Conservation (phyloP, 208 protist genomes). For the Acanthamoeba triangularis region DNA sequence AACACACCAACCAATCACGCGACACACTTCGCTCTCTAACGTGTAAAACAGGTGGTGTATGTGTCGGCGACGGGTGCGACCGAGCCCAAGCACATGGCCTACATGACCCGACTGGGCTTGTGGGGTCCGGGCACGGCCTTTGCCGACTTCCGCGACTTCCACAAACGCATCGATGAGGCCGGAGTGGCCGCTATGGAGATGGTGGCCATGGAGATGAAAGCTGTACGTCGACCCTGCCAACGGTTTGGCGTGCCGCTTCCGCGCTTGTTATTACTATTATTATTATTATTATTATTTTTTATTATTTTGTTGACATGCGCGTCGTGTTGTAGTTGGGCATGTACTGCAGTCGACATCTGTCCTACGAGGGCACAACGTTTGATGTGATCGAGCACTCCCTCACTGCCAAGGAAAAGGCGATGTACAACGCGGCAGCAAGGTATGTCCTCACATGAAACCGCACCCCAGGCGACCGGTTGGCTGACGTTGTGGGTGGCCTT, state of each 20-base stretch:
- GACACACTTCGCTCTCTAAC: not conserved
- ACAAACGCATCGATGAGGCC: not conserved
- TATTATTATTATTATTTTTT: too few relatives aligned
- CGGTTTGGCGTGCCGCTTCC: not conserved
- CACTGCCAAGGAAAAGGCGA: not conserved
- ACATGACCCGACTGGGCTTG: conserved; percentile 75
- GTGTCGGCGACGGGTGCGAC: conserved; percentile 56
- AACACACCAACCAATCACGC: too few relatives aligned
- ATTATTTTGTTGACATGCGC: not conserved
- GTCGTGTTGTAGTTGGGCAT: not conserved
- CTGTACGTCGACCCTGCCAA: not conserved
- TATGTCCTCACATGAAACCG: not conserved
- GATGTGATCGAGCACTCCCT: conserved; percentile 23
- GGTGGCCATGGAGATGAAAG: conserved; percentile 78
- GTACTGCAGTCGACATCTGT: conserved; percentile 63
- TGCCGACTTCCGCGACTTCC: conserved; percentile 24
- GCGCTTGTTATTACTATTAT: too few relatives aligned
- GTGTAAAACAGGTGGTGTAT: not conserved
- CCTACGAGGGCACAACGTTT: conserved; percentile 64
- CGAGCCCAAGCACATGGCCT: conserved; percentile 69
- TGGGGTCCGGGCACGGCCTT: conserved; percentile 71
- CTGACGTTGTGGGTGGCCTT: not conserved
- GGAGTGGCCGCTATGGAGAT: conserved; percentile 74
- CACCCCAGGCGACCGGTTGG: not conserved
- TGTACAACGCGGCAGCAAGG: conserved; percentile 42